Base-by-base conservation (phyloP, 2,329 filamentous ascomycete genomes). In the Byssoonygena ceratinophila region DNA sequence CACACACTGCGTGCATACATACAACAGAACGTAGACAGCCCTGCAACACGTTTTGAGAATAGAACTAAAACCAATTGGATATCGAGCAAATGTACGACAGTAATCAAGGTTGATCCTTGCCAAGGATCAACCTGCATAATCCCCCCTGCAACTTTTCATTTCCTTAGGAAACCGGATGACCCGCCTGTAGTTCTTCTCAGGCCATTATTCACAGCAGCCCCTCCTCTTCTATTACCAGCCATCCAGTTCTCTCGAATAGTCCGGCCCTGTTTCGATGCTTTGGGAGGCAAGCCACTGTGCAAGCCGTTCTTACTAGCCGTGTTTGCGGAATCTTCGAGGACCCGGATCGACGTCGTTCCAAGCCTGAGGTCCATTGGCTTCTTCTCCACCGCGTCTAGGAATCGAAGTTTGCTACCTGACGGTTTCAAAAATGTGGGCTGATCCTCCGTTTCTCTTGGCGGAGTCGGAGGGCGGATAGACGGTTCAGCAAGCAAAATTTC, bases 401-500 rank as follows among this genome's bases (percentile, higher is more conserved):
- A 76, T 52, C 72, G 71, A 52, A 75, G 66, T 54, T 72, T 74
- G 45, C 68, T 74, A 8, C 73, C 57, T 48, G 64, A 66, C 31
- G 40, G 16, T 14, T 27, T 46, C 9, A 40, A 20, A 34, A 62
- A 62, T 4, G 57, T 62, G 11, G 54, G 41, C 5, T 55, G 48
- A 8, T 55, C 56, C 4, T 55, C 51, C 31, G 63, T 62, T 47
- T 71, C 66, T 2, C 63, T 63, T 1, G 73, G 72, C 3, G 72
- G 72, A 0, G 72, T 75, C 1, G 71, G 71, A 4, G 72, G 70
- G 22, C 72, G 67, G 8, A 62, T 61, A 27, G 68, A 65, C 20
- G 72, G 73, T 23, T 71, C 70, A 12, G 71, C 68, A 47, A 72
- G 73, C 46, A 79, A 63, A 39, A 79, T 71, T 22, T 75, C 73